Percentiles rank a stretch among this genome's conserved stretches.
Evolutionary conservation across 176 grass and related monocot species (phyloP).

Genomic region (Hsuehochloa calcarea): DNA sequence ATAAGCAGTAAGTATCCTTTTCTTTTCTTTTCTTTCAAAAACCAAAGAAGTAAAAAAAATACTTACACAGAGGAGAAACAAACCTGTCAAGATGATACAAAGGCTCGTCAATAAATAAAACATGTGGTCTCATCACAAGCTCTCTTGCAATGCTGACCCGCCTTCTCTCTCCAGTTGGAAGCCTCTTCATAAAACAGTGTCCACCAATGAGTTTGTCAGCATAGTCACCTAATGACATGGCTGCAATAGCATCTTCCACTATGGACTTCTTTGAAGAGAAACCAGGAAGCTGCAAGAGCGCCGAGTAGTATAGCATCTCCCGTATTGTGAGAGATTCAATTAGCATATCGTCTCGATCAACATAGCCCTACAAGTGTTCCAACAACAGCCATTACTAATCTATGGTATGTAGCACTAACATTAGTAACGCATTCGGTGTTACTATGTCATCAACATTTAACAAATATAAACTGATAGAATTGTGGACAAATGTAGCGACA

Average conservation of each 20-base stretch:
- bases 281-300: conserved; percentile 74
- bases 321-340: conserved; percentile 85
- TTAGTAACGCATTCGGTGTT: neutral
- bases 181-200: conserved; percentile 59
- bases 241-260: conserved; percentile 74
- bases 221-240: conserved; percentile 78
- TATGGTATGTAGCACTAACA: neutral
- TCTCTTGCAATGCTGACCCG: conserved; percentile 89
- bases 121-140: conserved; percentile 85
- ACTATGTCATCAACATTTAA: neutral
- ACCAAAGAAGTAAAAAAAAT: neutral
- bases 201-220: conserved; percentile 88
- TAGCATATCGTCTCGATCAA: conserved; percentile 76
- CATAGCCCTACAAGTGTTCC: conserved; percentile 61
- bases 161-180: conserved; percentile 72
- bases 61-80: neutral
- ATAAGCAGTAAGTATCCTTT: neutral
- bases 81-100: conserved; percentile 94
- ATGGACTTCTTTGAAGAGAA: conserved; percentile 62
- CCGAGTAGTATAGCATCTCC: conserved; percentile 82
- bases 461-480: neutral
- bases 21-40: neutral
- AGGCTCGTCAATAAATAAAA: conserved; percentile 88
- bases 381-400: neutral
- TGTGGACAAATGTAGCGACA: neutral